These are phyloP conservation scores for Aspergillus versicolor DNA, from an alignment of 2,329 filamentous ascomycete genomes.

Conservation along the genomic window DNA sequence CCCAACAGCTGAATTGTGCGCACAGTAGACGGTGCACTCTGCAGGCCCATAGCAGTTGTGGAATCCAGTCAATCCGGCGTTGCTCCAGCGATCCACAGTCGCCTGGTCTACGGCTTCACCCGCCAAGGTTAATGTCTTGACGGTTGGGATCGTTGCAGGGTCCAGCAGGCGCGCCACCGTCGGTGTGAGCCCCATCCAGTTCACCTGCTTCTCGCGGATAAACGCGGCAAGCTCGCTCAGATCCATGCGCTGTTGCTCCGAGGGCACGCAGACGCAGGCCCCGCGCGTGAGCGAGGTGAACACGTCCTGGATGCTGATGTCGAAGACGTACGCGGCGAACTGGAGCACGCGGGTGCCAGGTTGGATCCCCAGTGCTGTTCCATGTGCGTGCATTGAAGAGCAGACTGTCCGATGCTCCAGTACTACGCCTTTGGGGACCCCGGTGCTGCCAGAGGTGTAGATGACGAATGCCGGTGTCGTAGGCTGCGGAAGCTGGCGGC, in stretches of 20 bases:
- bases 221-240: constrained; percentile 43
- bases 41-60: constrained; percentile 10
- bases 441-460: too few species aligned
- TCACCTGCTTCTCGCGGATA: constrained; percentile 42
- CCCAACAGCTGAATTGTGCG: constrained; percentile 6
- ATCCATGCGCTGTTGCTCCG: constrained; percentile 38
- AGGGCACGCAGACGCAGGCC: constrained; percentile 57
- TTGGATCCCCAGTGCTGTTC: too few species aligned
- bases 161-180: constrained; percentile 11
- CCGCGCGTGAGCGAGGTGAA: constrained; percentile 53
- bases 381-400: too few species aligned
- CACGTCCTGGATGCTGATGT: too few species aligned
- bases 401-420: too few species aligned
- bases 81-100: constrained; percentile 7
- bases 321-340: constrained; percentile 47
- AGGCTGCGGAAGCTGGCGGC: too few species aligned
- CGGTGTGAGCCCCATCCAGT: constrained; percentile 22
- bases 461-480: too few species aligned
- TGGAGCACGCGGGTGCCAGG: constrained; percentile 32
- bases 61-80: not conserved
- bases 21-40: constrained; percentile 5
- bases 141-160: constrained; percentile 8
- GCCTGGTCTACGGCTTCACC: constrained; percentile 6
- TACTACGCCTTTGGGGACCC: too few species aligned
- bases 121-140: constrained; percentile 3